Conservation (phyloP, 2,329 filamentous ascomycete species). For the Penicillium sp. region DNA sequence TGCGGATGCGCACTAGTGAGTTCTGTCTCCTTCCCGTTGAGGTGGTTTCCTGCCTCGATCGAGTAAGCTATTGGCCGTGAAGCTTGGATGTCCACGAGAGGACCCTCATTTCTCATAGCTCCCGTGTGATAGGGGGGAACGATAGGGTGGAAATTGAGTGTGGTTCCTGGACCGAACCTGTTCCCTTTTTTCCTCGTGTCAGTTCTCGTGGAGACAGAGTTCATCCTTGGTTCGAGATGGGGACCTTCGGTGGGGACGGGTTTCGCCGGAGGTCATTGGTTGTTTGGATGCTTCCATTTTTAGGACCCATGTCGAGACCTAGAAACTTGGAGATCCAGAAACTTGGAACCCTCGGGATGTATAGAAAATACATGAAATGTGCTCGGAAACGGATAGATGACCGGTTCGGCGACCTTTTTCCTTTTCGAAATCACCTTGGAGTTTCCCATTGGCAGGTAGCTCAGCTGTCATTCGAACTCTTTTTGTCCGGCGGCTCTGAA, state of each 20-base stretch:
- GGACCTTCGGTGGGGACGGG: constrained; percentile 6
- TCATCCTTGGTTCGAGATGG: constrained; percentile 1
- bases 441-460: constrained; percentile 8
- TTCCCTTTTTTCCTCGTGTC: constrained; percentile 3
- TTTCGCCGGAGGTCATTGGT: neutral
- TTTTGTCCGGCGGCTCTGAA: neutral
- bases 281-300: constrained; percentile 6
- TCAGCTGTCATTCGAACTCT: constrained; percentile 13
- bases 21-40: constrained; percentile 15
- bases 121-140: neutral
- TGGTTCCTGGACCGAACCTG: constrained; percentile 6
- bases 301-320: neutral
- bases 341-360: neutral
- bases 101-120: neutral
- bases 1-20: constrained; percentile 11
- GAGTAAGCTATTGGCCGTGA: constrained; percentile 1
- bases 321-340: neutral
- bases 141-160: neutral
- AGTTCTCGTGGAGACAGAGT: constrained; percentile 13
- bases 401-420: neutral
- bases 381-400: neutral
- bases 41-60: neutral
- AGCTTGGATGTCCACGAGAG: neutral
- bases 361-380: neutral
- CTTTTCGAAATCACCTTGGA: neutral